A percentile compares a stretch with the other conserved stretches of the same genome.
These are phyloP conservation scores for Tetragonia tetragonoides DNA, from an alignment of 148 eudicot genomes.

Conservation along the genomic window DNA sequence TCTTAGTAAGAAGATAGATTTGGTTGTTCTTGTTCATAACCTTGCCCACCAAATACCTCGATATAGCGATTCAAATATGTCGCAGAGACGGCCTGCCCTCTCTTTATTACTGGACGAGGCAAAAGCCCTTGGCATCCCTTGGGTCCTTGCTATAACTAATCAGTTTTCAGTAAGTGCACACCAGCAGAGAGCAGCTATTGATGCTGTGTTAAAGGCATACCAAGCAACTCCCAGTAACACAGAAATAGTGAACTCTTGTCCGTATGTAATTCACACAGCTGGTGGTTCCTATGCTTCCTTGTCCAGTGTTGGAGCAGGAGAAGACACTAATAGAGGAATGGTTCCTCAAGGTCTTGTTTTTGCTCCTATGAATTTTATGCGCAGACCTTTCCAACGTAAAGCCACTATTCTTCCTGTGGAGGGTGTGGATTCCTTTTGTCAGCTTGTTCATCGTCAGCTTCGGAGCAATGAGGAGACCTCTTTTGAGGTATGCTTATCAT, in stretches of 20 bases:
- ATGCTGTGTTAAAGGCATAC: slow-evolving; percentile 75
- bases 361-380: slow-evolving; percentile 60
- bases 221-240: slow-evolving; percentile 79
- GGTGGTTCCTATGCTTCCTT: slow-evolving; percentile 47
- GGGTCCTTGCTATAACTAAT: slow-evolving; percentile 96
- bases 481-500: slow-evolving; percentile 52
- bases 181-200: slow-evolving; percentile 74
- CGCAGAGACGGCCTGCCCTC: slow-evolving; percentile 66
- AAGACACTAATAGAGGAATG: slow-evolving; percentile 40
- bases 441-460: slow-evolving; percentile 67
- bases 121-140: slow-evolving; percentile 91
- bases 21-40: slow-evolving; percentile 91
- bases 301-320: slow-evolving; percentile 39
- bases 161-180: slow-evolving; percentile 91
- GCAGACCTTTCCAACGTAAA: slow-evolving; percentile 85
- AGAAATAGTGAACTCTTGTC: slow-evolving; percentile 78
- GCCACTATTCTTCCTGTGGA: slow-evolving; percentile 79
- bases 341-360: slow-evolving; percentile 50
- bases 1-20: slow-evolving; percentile 75
- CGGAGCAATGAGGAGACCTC: slow-evolving; percentile 73
- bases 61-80: slow-evolving; percentile 47
- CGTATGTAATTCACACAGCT: slow-evolving; percentile 73
- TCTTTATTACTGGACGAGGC: slow-evolving; percentile 76
- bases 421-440: slow-evolving; percentile 72
- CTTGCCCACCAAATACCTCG: slow-evolving; percentile 85